Conservation (phyloP, 2,329 filamentous ascomycete species). For the Phyllosticta capitalensis region DNA sequence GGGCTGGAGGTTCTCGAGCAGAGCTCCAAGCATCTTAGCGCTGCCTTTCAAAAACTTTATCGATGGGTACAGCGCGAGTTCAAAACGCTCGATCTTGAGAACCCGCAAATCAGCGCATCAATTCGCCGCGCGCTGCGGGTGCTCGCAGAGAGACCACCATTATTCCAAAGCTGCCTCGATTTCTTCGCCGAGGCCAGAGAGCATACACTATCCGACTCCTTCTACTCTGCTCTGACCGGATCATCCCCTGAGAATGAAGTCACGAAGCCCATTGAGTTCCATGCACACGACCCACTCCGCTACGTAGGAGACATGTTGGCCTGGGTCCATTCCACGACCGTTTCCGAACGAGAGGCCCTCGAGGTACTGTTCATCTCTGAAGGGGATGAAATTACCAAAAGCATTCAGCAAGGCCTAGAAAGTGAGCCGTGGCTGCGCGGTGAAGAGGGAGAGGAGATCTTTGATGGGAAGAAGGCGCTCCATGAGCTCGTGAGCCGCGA, state of each 20-base stretch:
- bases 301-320: slow-evolving; percentile 97
- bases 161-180: slow-evolving; percentile 90
- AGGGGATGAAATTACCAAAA: slow-evolving; percentile 76
- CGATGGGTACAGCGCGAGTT: slow-evolving; percentile 93
- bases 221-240: slow-evolving; percentile 80
- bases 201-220: slow-evolving; percentile 75
- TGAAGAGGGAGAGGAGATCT: slow-evolving; percentile 43
- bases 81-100: slow-evolving; percentile 84
- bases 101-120: slow-evolving; percentile 78
- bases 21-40: slow-evolving; percentile 75
- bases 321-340: slow-evolving; percentile 88
- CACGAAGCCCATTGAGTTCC: slow-evolving; percentile 83
- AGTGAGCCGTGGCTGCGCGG: slow-evolving; percentile 72
- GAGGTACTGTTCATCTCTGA: slow-evolving; percentile 87
- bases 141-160: slow-evolving; percentile 74
- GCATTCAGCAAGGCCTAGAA: slow-evolving; percentile 67
- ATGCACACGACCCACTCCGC: slow-evolving; percentile 80
- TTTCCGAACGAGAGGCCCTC: slow-evolving; percentile 86
- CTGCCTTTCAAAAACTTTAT: slow-evolving; percentile 90
- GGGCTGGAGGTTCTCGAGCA: slow-evolving; percentile 88
- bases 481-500: slow-evolving; percentile 82
- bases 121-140: slow-evolving; percentile 78
- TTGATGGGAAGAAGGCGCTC: slow-evolving; percentile 73
- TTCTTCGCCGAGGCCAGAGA: slow-evolving; percentile 88
- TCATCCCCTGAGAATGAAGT: slow-evolving; percentile 47